A percentile compares a stretch with the other conserved stretches of the same genome.
phyloP scores from a whole-genome alignment of 345 rosid species.

The Rhodamnia argentea region DNA sequence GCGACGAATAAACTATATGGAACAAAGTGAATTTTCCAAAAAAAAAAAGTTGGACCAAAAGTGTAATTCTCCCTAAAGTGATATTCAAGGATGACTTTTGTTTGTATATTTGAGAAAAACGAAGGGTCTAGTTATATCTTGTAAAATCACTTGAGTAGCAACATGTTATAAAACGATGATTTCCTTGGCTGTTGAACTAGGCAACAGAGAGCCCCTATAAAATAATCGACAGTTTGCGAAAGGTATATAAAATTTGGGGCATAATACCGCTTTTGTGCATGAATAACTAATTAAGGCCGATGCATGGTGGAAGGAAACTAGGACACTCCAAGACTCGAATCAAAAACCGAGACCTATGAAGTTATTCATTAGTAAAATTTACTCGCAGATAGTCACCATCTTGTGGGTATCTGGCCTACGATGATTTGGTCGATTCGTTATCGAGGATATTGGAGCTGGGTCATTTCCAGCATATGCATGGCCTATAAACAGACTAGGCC shows the following conservation, averaged over 20 bases:
- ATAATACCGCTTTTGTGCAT: background rate
- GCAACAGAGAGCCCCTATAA: background rate
- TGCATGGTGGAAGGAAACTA: no score
- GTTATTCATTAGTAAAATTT: no score
- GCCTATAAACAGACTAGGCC: background rate
- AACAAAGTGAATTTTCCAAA: background rate
- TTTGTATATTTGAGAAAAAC: background rate
- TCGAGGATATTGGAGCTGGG: background rate
- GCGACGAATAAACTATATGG: background rate
- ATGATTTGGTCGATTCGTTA: background rate
- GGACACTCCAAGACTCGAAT: no score
- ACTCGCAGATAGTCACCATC: no score
- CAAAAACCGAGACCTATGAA: no score
- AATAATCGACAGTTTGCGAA: no score
- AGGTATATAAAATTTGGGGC: no score
- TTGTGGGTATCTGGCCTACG: background rate
- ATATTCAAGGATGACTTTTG: background rate
- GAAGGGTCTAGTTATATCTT: background rate
- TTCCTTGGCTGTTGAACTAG: background rate
- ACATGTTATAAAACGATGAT: background rate
- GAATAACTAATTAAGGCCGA: background rate
- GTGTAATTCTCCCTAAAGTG: background rate
- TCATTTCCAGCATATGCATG: background rate
- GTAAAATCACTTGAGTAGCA: background rate
- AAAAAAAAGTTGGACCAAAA: background rate